phyloP scores from a whole-genome alignment of 1,139 yeast genomes.

The Oligophagozyma castellii region DNA sequence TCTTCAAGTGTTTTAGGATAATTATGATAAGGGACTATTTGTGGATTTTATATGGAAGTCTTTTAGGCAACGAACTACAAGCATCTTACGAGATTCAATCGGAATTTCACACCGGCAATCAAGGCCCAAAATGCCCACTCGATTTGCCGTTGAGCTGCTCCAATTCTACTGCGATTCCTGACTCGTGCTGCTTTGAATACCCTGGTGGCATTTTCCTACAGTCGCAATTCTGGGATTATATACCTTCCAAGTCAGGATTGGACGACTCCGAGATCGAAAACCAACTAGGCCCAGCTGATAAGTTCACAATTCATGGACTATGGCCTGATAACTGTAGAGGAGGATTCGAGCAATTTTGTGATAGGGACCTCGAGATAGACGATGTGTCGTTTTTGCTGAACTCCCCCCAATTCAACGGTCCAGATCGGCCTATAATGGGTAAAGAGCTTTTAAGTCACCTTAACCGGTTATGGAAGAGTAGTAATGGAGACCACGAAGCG shows the following conservation, averaged over 20 bases:
- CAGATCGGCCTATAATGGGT: constrained; percentile 29
- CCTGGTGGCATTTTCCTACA: constrained; percentile 78
- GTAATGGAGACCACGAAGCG: constrained; percentile 56
- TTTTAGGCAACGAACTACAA: too few relatives aligned
- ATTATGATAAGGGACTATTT: too few relatives aligned
- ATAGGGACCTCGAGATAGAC: constrained; percentile 40
- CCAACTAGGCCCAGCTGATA: constrained; percentile 64
- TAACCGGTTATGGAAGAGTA: constrained; percentile 62
- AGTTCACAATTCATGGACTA: constrained; percentile 73
- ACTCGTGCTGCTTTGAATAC: constrained; percentile 75
- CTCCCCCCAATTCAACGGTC: constrained; percentile 22
- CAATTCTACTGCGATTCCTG: constrained; percentile 29
- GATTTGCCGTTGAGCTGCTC: constrained; percentile 58
- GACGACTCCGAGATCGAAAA: constrained; percentile 14
- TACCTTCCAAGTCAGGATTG: constrained; percentile 31
- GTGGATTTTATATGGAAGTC: too few relatives aligned
- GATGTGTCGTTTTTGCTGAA: constrained; percentile 42
- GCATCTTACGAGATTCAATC: too few relatives aligned
- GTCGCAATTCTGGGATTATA: constrained; percentile 92
- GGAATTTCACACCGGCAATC: too few relatives aligned
- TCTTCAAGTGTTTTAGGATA: too few relatives aligned
- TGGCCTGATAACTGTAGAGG: constrained; percentile 84
- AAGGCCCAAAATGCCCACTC: constrained; percentile 40
- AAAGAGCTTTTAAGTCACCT: constrained; percentile 42
- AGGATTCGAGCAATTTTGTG: constrained; percentile 64